Percentiles rank a stretch among this genome's conserved stretches.
These are phyloP conservation scores for Zygosaccharomyces pseudobailii DNA, from an alignment of 1,139 yeast genomes.

Conservation along the genomic window DNA sequence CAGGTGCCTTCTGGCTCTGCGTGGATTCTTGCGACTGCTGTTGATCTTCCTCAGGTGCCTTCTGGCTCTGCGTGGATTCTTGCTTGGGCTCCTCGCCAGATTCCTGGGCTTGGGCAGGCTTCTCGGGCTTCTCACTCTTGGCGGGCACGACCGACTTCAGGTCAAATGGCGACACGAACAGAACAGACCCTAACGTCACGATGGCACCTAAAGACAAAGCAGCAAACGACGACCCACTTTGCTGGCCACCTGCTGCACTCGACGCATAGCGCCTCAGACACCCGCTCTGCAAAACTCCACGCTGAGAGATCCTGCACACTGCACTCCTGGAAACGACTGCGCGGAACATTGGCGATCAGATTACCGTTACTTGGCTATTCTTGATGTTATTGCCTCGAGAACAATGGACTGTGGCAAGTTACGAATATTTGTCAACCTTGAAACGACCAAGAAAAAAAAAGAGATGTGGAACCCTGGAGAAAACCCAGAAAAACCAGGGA, in stretches of 20 bases:
- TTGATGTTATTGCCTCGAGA: neutral
- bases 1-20: too few species aligned
- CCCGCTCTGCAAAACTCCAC: neutral
- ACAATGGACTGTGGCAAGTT: neutral
- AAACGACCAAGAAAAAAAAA: neutral
- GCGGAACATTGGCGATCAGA: slow-evolving; percentile 1
- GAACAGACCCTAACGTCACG: neutral
- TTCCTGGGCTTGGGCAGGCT: neutral
- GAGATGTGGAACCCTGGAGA: neutral
- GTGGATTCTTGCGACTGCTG: neutral
- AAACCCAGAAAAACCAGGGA: neutral
- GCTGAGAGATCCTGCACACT: neutral
- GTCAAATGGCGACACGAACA: neutral
- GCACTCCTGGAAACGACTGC: slow-evolving; percentile 1
- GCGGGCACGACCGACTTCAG: neutral
- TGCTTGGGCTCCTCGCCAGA: neutral
- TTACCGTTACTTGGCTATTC: too few species aligned
- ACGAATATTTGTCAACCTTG: neutral
- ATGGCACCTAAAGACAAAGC: neutral
- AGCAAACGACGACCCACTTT: neutral
- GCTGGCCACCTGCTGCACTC: neutral
- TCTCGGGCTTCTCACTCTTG: neutral
- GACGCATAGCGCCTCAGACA: slow-evolving; percentile 1
- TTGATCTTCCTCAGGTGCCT: neutral
- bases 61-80: neutral